Percentiles rank a stretch among this genome's conserved stretches.
phyloP scores from a whole-genome alignment of 2,329 filamentous ascomycete genomes.

The Coniochaeta pulveracea region DNA sequence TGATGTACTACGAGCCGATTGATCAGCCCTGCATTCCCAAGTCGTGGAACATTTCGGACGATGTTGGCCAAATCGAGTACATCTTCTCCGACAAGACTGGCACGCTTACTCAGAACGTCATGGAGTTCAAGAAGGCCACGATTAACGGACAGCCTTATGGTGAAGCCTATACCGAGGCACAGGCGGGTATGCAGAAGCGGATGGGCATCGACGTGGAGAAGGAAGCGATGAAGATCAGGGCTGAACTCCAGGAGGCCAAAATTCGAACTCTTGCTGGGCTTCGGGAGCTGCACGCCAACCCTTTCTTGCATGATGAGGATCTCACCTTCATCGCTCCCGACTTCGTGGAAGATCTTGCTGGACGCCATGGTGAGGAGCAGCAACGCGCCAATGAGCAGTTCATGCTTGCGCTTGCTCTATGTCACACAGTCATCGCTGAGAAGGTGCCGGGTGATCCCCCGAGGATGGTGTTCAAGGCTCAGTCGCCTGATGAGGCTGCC shows the following conservation, averaged over 20 bases:
- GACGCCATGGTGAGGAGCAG: constrained; percentile 67
- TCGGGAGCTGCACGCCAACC: constrained; percentile 73
- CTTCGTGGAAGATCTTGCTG: constrained; percentile 73
- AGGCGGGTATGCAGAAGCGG: constrained; percentile 90
- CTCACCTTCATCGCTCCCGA: constrained; percentile 88
- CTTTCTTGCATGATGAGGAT: constrained; percentile 80
- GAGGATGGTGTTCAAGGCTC: constrained; percentile 88
- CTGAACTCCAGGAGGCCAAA: constrained; percentile 72
- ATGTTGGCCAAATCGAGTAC: constrained; percentile 96
- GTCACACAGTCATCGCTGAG: constrained; percentile 92
- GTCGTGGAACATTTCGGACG: constrained; percentile 98
- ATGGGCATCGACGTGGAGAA: constrained; percentile 78
- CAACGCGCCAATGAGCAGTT: constrained; percentile 72
- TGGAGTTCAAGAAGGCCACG: constrained; percentile 99
- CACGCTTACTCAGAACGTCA: constrained; percentile 82
- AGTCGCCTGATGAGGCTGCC: constrained; percentile 93
- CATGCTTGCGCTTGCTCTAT: constrained; percentile 91
- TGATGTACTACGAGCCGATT: constrained; percentile 94
- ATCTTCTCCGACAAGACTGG: constrained; percentile 96
- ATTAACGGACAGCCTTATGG: constrained; percentile 95
- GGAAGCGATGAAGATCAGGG: constrained; percentile 59
- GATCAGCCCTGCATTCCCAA: constrained; percentile 95
- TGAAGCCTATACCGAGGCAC: constrained; percentile 94
- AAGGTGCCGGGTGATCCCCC: constrained; percentile 81
- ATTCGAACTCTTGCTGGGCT: constrained; percentile 60